These are phyloP conservation scores for Leccinum longicurvipes DNA, from an alignment of 768 basidiomycete genomes.

Conservation along the genomic window DNA sequence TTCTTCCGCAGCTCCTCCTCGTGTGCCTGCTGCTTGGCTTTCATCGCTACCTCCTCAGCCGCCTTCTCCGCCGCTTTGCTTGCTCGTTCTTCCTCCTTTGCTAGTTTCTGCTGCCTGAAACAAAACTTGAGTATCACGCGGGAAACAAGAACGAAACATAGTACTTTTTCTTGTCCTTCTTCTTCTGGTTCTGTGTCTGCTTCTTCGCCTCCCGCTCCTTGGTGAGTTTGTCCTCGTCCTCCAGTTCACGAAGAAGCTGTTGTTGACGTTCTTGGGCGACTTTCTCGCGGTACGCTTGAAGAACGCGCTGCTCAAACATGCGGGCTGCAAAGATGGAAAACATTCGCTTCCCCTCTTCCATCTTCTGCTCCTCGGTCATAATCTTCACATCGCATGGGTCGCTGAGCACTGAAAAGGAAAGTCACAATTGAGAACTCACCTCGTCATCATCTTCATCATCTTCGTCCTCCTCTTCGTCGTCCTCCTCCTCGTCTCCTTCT, in stretches of 20 bases:
- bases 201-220: slow-evolving; percentile 90
- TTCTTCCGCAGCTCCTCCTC: slow-evolving; percentile 82
- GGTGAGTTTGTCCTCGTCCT: slow-evolving; percentile 86
- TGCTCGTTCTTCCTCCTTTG: slow-evolving; percentile 90
- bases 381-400: slow-evolving; percentile 37
- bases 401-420: slow-evolving; percentile 8
- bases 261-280: slow-evolving; percentile 94
- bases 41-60: slow-evolving; percentile 76
- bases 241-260: slow-evolving; percentile 90
- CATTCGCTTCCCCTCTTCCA: slow-evolving; percentile 99
- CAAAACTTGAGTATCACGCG: slow-evolving; percentile 1
- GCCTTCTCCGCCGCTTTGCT: slow-evolving; percentile 80
- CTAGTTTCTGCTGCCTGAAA: slow-evolving; percentile 81
- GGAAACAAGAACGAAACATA: slow-evolving; percentile 19
- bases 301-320: slow-evolving; percentile 98
- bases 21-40: slow-evolving; percentile 69
- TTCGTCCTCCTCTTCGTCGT: slow-evolving; percentile 65
- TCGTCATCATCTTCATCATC: slow-evolving; percentile 48
- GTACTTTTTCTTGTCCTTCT: slow-evolving; percentile 98
- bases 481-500: slow-evolving; percentile 60
- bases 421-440: slow-evolving; percentile 29
- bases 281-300: slow-evolving; percentile 94
- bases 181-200: slow-evolving; percentile 94
- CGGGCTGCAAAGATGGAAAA: slow-evolving; percentile 99
- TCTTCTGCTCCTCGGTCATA: slow-evolving; percentile 95